Conservation (phyloP, 345 rosid genomes). For the Citrus australasica region DNA sequence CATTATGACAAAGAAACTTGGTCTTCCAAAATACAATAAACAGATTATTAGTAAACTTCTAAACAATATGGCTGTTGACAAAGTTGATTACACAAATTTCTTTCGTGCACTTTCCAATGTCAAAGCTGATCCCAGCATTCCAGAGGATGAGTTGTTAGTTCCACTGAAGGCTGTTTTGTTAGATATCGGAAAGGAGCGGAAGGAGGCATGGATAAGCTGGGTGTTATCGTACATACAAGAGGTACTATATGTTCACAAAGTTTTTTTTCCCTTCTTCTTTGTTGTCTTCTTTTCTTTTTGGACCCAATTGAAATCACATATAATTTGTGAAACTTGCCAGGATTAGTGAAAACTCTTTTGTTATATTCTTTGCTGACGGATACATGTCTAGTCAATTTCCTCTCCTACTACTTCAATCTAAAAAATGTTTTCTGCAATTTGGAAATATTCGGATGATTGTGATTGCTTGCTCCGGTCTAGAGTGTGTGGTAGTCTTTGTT, state of each 20-base stretch:
- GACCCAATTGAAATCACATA: neutral
- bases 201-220: conserved; percentile 93
- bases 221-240: conserved; percentile 76
- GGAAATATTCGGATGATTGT: neutral
- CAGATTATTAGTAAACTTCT: conserved; percentile 77
- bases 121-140: conserved; percentile 63
- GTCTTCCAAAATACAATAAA: conserved; percentile 88
- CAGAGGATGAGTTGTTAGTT: conserved; percentile 59
- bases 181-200: conserved; percentile 95
- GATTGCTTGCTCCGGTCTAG: neutral
- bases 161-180: conserved; percentile 83
- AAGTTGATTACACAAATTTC: conserved; percentile 96
- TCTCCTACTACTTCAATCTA: neutral
- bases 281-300: neutral
- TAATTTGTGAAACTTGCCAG: neutral
- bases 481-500: neutral
- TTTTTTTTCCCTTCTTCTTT: neutral
- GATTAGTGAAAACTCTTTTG: neutral
- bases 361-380: neutral
- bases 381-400: neutral
- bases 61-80: conserved; percentile 92
- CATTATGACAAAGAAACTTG: conserved; percentile 85
- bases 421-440: neutral
- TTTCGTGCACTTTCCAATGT: conserved; percentile 75
- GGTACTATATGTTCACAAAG: conserved; percentile 36